These are phyloP conservation scores for Iberis pinnata DNA, from an alignment of 345 rosid species.

Conservation along the genomic window DNA sequence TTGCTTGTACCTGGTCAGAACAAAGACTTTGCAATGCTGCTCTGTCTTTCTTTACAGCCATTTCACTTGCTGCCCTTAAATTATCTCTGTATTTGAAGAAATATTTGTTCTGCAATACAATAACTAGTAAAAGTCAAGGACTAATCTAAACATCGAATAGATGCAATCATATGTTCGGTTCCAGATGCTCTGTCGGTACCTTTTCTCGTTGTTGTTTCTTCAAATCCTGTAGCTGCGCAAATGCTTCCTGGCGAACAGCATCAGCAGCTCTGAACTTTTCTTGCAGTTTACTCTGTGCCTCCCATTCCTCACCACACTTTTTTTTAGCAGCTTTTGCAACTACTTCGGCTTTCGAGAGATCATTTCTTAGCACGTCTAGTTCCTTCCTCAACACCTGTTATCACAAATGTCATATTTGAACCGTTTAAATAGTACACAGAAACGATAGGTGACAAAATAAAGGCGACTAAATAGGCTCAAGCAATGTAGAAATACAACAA, in stretches of 20 bases:
- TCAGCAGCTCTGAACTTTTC: conserved; percentile 50
- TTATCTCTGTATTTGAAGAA: conserved; percentile 61
- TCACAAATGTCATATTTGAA: conserved; percentile 10
- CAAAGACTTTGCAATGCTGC: conserved; percentile 54
- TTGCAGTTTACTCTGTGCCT: conserved; percentile 39
- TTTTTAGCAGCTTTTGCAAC: conserved; percentile 48
- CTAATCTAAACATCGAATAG: neutral
- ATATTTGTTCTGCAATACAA: conserved; percentile 45
- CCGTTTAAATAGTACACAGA: conserved; percentile 14
- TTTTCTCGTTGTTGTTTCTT: conserved; percentile 53
- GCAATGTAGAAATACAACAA: conserved; percentile 5
- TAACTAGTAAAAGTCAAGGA: conserved; percentile 1
- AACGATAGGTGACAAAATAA: neutral
- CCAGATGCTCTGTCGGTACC: conserved; percentile 36
- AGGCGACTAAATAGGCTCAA: conserved; percentile 7
- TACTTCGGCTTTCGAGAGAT: conserved; percentile 49
- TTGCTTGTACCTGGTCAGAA: conserved; percentile 48
- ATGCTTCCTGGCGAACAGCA: conserved; percentile 65
- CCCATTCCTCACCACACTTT: conserved; percentile 39
- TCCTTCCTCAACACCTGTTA: conserved; percentile 64
- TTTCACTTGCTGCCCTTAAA: conserved; percentile 44
- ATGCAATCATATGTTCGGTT: conserved; percentile 3
- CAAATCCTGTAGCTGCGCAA: conserved; percentile 43
- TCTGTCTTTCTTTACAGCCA: conserved; percentile 47
- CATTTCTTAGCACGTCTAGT: conserved; percentile 49